Evolutionary conservation across 345 rosid genomes (phyloP), one percentile per base, ranked within the genome.

Genomic region (Turritis glabra): DNA sequence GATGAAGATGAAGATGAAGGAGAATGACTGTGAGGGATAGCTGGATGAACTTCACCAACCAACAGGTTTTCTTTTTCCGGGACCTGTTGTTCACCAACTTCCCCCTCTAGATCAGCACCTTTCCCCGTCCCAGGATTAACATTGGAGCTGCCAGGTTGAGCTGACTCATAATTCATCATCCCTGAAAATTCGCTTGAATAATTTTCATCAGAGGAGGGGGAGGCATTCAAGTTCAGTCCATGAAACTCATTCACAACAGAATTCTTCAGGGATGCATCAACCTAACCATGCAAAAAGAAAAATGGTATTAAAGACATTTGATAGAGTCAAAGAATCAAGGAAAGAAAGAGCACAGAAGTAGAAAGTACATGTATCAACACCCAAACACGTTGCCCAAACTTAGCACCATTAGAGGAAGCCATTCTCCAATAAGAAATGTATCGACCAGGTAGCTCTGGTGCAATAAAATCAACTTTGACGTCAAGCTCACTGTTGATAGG

Each of bases 351-450:
- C 11, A 47, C 50, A 62, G 65, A 32, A 46, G 15, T 5, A 23
- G 64, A 7, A 56, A 8, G 56, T 76, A 95, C 99, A 85, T 85
- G 87, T 41, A 95, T 87, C 51, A 85, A 85, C 80, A 90, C 98
- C 99, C 98, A 92, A 68, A 95, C 86, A 55, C 93, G 97, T 61
- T 95, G 99, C 58, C 98, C 99, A 62, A 95, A 95, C 76, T 82
- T 88, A 14, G 73, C 80, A 38, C 94, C 94, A 35, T 84, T 77
- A 35, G 89, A 82, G 44, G 85, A 72, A 67, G 88, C 84, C 96
- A 92, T 84, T 85, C 87, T 92, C 99, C 99, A 95, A 67, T 90
- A 89, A 44, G 99, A 92, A 23, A 85, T 74, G 78, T 90, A 92
- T 29, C 87, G 83, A 63, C 99, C 99, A 72, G 98, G 91, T 64